These are phyloP conservation scores for Blepharisma japonicum DNA, from an alignment of 73 alveolate genomes.

Conservation along the genomic window DNA sequence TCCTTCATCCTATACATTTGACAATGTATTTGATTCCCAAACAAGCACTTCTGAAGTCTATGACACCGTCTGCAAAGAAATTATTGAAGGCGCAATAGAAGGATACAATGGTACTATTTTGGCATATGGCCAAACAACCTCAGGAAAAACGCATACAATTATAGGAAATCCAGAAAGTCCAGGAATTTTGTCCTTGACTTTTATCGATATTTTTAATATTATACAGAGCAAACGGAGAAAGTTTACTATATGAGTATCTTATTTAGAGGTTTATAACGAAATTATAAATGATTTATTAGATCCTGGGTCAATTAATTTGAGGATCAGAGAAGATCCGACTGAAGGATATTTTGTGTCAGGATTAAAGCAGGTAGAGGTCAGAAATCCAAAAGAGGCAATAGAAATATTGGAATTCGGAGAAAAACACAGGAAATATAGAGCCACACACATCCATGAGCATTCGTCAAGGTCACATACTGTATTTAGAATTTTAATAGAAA, in stretches of 20 bases:
- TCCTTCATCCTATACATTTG: constrained; percentile 56
- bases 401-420: constrained; percentile 87
- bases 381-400: constrained; percentile 64
- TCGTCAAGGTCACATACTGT: constrained; percentile 95
- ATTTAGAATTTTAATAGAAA: constrained; percentile 46
- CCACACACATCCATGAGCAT: constrained; percentile 91
- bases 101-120: constrained; percentile 94
- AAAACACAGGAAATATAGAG: constrained; percentile 89
- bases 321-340: constrained; percentile 63
- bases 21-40: constrained; percentile 82
- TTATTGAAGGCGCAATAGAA: constrained; percentile 75
- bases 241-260: constrained; percentile 80
- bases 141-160: constrained; percentile 96
- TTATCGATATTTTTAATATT: constrained; percentile 82
- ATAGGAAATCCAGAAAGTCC: constrained; percentile 94
- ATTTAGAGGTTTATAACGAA: constrained; percentile 93
- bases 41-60: constrained; percentile 82
- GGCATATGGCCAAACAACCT: constrained; percentile 95
- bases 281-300: constrained; percentile 88
- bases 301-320: constrained; percentile 56
- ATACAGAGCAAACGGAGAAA: constrained; percentile 63
- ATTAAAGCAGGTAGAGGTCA: constrained; percentile 46
- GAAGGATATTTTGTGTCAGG: constrained; percentile 60
- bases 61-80: constrained; percentile 86
- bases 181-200: constrained; percentile 90